A percentile compares a stretch with the other conserved stretches of the same genome.
phyloP scores from a whole-genome alignment of 2,329 filamentous ascomycete genomes.

The Pestalotiopsis fici region DNA sequence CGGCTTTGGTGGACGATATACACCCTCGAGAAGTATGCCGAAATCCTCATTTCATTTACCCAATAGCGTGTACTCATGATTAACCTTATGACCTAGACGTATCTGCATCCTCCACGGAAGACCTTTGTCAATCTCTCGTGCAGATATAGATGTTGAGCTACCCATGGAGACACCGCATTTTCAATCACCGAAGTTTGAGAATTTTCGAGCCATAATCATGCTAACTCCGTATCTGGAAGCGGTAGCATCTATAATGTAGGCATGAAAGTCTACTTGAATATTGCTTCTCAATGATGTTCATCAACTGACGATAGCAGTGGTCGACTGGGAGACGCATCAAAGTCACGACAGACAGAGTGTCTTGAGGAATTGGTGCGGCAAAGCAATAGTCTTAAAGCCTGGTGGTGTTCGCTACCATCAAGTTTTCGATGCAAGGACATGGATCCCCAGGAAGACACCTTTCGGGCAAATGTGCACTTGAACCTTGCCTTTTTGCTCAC shows the following conservation, averaged over 20 bases:
- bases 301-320: background rate
- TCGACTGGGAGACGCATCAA: background rate
- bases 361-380: background rate
- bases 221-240: background rate
- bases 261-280: background rate
- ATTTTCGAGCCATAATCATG: background rate
- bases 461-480: background rate
- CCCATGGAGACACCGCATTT: conserved; percentile 47
- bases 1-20: conserved; percentile 60
- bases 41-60: too few species aligned
- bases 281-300: background rate
- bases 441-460: background rate
- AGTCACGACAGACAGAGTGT: background rate
- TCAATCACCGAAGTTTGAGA: background rate
- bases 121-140: conserved; percentile 52
- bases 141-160: conserved; percentile 55
- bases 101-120: conserved; percentile 58
- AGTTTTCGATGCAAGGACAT: background rate
- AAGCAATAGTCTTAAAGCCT: background rate
- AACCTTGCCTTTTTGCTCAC: background rate
- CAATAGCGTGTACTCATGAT: background rate
- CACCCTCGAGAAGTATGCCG: conserved; percentile 55
- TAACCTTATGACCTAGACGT: conserved; percentile 40
- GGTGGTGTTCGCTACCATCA: background rate
- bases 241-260: background rate